Evolutionary conservation across 495 filamentous ascomycete genomes (phyloP), one percentile per base, ranked within the genome.

Genomic region (Penicillium silybi): DNA sequence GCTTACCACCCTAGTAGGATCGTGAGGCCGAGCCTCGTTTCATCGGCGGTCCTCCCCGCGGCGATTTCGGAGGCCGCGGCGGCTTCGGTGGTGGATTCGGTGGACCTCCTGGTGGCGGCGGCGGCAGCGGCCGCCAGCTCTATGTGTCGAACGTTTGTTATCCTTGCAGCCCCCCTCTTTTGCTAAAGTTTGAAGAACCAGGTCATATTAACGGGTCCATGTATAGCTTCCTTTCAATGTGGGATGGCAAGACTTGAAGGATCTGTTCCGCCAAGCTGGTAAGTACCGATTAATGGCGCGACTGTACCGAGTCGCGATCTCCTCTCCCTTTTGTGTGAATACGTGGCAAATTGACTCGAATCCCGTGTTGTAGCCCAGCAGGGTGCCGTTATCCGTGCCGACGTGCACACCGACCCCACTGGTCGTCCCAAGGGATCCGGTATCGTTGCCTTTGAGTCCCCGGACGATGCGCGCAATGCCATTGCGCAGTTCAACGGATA

Each of bases 231-330:
- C 93, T 23, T 98, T 89, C 79, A 96, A 87, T 45, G 89, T 95
- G 62, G 93, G 95, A 68, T 98, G 93, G 93, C 93, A 98, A 78
- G 93, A 98, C 71, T 74, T 98, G 67, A 98, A 98, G 79, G 93
- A 98, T 73, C 78, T 98, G 57, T 98, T 98, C 81, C 90, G 93
- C 63, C 91, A 97, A 81, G 90, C 93, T 76, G 89, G 93, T 96
- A 81, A 81, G 87, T 82, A 25, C 56, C 44, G 38, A 26, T 32
- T 35, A 1, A 43, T 51, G 19, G 4, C 13, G 6, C 13, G 13
- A 2, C 26, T 1, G 19, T 20, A 45, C 26, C 10, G 29, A 43
- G 46, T 39, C 29, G 42, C 20, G 23, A n/a, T 18, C 13, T 43
- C 22, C 7, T 29, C 25, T 26, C 16, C 38, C 4, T 48, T 26